Evolutionary conservation across 2,329 filamentous ascomycete species (phyloP), one percentile per base, ranked within the genome.

Genomic region (Penicillium italicum): DNA sequence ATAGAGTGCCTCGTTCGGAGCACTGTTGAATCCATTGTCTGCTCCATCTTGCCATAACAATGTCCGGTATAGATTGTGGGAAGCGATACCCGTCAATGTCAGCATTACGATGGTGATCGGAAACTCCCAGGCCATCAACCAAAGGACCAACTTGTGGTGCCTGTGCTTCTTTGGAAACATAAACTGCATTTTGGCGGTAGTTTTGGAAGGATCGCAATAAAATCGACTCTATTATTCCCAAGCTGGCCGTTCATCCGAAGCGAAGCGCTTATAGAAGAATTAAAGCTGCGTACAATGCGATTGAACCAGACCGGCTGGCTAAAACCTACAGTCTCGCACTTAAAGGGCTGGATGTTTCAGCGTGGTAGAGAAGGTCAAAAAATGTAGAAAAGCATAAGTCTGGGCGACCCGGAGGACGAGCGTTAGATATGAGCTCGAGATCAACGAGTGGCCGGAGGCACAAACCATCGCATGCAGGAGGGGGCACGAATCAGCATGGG

Each of bases 41-140:
- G 79, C 80, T 46, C 84, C 84, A 67, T 85, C 82, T 63, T 82
- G 76, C 84, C 84, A 87, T 33, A 87, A 70, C 56, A 79, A 82
- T 5, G 80, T 83, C 40, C 82, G 79, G 66, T 86, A 87, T 48
- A 80, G 74, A 67, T 87, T 78, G 49, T 84, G 83, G 44, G 80
- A 78, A 48, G 84, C 84, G 62, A 87, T 84, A 40, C 84, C 84
- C 62, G 82, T 84, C 16, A 87, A 76, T 2, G 82, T 79, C 43
- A 87, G 76, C 42, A 82, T 75, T 37, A 79, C 79, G 62, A 87
- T 76, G 1, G 80, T 82, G 55, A 86, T 74, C 20, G 79, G 78
- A 36, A 86, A 73, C 67, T 87, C 84, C 53, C 81, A 62, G 45
- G 74, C 69, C 66, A 86, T 74, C 56, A 86, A 74, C 46, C 70